These are phyloP conservation scores for Annulohypoxylon moriforme DNA, from an alignment of 495 filamentous ascomycete genomes.

Conservation along the genomic window DNA sequence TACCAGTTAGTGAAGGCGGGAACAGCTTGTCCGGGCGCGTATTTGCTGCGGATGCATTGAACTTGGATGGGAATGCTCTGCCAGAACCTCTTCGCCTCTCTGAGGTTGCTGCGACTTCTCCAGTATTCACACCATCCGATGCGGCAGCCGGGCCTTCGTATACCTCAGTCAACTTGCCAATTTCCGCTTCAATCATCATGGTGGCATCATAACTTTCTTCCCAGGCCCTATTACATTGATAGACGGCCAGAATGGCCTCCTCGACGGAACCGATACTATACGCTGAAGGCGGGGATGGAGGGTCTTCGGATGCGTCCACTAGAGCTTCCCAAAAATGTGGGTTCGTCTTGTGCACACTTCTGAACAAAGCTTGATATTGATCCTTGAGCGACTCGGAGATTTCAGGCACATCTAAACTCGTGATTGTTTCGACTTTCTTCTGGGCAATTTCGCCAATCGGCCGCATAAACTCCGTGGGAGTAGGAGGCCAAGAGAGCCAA, in stretches of 20 bases:
- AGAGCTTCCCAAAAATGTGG: constrained; percentile 1
- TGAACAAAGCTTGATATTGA: constrained; percentile 2
- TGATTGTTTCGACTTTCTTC: constrained; percentile 4
- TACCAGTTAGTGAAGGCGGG: background rate
- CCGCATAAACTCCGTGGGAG: background rate
- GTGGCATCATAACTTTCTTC: constrained; percentile 9
- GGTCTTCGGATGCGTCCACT: background rate
- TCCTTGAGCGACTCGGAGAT: background rate
- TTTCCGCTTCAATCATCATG: background rate
- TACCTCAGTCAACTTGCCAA: background rate
- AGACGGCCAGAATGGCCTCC: background rate
- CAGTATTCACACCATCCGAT: constrained; percentile 3
- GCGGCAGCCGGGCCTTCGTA: background rate
- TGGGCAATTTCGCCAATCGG: constrained; percentile 2
- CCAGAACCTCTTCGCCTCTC: background rate
- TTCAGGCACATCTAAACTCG: background rate
- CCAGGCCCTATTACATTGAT: background rate
- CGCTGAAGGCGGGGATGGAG: background rate
- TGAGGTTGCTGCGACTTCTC: background rate
- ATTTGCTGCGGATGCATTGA: background rate
- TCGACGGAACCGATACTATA: constrained; percentile 3
- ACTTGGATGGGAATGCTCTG: background rate
- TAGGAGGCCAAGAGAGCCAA: background rate
- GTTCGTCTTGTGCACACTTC: background rate
- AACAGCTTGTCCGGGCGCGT: background rate